These are phyloP conservation scores for Amanita muscaria DNA, from an alignment of 768 basidiomycete genomes.

Conservation along the genomic window DNA sequence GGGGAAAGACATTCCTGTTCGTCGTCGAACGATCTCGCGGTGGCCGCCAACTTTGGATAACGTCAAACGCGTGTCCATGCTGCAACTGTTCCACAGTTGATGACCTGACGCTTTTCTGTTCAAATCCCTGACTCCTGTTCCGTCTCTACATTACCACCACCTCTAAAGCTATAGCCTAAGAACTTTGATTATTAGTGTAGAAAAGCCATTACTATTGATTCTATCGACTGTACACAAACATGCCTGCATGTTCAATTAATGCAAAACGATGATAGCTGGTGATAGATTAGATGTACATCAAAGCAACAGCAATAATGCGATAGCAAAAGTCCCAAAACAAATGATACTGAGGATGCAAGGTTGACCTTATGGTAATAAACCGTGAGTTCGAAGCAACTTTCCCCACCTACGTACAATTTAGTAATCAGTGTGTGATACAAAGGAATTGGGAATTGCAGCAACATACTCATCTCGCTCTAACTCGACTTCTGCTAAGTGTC, in stretches of 20 bases:
- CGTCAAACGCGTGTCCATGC: neutral
- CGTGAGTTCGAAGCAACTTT: conserved; percentile 44
- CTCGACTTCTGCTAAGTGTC: conserved; percentile 60
- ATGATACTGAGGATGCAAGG: neutral
- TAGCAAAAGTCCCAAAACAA: neutral
- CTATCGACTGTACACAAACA: conserved; percentile 6
- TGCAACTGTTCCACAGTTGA: conserved; percentile 3
- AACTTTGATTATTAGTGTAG: neutral
- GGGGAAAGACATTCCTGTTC: neutral
- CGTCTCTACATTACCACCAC: no score
- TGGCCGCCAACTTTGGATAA: neutral
- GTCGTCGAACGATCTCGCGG: neutral
- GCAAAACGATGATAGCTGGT: conserved; percentile 2
- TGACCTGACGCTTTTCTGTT: neutral
- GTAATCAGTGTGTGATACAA: conserved; percentile 10
- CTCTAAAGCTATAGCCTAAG: no score
- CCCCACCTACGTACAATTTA: conserved; percentile 45
- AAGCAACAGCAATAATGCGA: conserved; percentile 4
- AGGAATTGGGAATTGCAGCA: neutral
- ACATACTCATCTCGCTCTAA: conserved; percentile 76
- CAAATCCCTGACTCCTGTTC: no score
- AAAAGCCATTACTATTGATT: conserved; percentile 1
- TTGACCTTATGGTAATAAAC: conserved; percentile 27
- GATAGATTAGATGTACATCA: conserved; percentile 8
- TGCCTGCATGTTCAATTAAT: conserved; percentile 4